Percentiles rank a stretch among this genome's conserved stretches.
Conservation (phyloP, 2,329 filamentous ascomycete genomes). For the Akanthomyces lecanii region DNA sequence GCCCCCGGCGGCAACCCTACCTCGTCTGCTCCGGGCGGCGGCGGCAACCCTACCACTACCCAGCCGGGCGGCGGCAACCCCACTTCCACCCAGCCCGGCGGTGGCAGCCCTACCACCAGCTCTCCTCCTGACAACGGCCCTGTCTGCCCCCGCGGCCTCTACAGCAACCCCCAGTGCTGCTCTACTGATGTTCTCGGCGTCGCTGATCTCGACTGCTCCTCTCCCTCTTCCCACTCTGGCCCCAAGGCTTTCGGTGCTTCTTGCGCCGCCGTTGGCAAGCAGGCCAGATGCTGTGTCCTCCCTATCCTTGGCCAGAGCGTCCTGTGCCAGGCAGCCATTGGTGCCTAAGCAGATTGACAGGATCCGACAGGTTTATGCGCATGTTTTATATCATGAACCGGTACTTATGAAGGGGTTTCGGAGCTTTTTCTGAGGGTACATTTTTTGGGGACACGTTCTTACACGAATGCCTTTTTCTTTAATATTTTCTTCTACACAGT, state of each 20-base stretch:
- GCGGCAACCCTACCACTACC: background rate
- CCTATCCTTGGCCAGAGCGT: constrained; percentile 32
- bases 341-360: background rate
- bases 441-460: constrained; percentile 8
- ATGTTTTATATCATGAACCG: background rate
- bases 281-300: constrained; percentile 50
- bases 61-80: background rate
- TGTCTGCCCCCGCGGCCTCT: constrained; percentile 22
- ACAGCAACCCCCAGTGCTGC: constrained; percentile 41
- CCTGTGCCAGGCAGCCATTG: background rate
- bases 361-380: background rate
- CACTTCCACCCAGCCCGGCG: background rate
- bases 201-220: constrained; percentile 41
- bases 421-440: constrained; percentile 1
- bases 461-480: background rate
- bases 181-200: constrained; percentile 44
- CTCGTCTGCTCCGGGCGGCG: background rate
- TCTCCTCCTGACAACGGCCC: background rate
- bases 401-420: background rate
- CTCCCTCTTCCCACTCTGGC: background rate
- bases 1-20: background rate
- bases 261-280: constrained; percentile 43
- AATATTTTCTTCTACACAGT: constrained; percentile 2
- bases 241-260: constrained; percentile 18
- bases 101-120: background rate